Base-by-base conservation (phyloP, 768 basidiomycete genomes). In the Cyathus striatus region DNA sequence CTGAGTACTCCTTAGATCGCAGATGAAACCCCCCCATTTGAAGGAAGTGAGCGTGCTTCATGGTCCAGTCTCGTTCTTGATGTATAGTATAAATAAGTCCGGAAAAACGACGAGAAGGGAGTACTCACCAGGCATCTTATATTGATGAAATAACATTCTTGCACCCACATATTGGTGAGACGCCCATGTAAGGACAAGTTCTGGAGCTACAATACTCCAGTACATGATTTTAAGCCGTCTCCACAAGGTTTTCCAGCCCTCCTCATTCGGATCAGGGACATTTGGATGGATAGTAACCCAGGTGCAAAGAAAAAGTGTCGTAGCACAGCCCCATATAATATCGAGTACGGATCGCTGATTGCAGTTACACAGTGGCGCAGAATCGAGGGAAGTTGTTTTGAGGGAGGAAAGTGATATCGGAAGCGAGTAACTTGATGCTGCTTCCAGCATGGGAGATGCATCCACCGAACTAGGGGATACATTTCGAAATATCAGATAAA, bases 11-110 rank as follows among this genome's bases (percentile, higher is more conserved):
- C n/a, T 26, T 22, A 2, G 10, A 26, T n/a, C 36, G 20, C 9
- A 36, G 12, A 16, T n/a, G n/a, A n/a, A 43, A 43, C 32, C 42
- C 42, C 5, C 42, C 42, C 42, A 43, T 43, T 35, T 43, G 42
- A 23, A 43, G 32, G 42, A 43, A 43, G 26, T 16, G 23, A 6
- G n/a, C 42, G 32, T 43, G 42, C 23, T 18, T 43, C 17, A 36
- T 5, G 6, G 36, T 43, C 42, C 42, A 43, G 12, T 16, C 30
- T 12, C 30, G 30, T 12, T 32, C 30, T 32, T n/a, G n/a, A n/a
- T 12, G 30, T 12, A 12, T 12, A 12, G 30, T 16, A 32, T 3
- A 12, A 32, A 16, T 32, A 32, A 32, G 12, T 32, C 12, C 16
- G 30, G 4, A 12, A 32, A 32, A 32, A 12, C 16, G 16, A 32